Percentiles rank a stretch among this genome's conserved stretches.
Evolutionary conservation across 2,329 filamentous ascomycete genomes (phyloP).

Genomic region (Epicoccum nigrum): DNA sequence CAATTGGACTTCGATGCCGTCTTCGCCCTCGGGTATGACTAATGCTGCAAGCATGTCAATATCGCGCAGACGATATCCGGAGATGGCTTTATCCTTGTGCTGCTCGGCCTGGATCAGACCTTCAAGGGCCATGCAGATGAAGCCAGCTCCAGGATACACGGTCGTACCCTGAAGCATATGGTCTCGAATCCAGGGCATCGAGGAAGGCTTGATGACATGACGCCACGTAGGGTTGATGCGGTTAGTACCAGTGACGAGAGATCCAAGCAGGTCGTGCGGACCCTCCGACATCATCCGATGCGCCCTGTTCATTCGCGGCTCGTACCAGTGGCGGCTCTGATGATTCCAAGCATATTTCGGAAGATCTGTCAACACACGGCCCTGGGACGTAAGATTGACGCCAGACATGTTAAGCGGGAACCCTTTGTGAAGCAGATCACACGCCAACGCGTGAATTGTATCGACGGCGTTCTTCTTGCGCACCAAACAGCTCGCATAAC

Average conservation of each 20-base stretch:
- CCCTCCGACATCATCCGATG: constrained; percentile 22
- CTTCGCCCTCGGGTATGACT: constrained; percentile 30
- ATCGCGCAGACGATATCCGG: constrained; percentile 28
- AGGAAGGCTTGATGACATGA: constrained; percentile 20
- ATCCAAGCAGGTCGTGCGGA: constrained; percentile 26
- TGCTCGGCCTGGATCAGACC: constrained; percentile 2
- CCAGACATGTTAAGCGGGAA: constrained; percentile 18
- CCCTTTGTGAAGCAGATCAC: neutral
- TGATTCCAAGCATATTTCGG: constrained; percentile 47
- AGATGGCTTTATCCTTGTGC: neutral
- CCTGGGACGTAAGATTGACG: constrained; percentile 12
- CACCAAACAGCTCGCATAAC: constrained; percentile 30
- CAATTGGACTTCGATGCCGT: constrained; percentile 32
- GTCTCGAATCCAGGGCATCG: constrained; percentile 20
- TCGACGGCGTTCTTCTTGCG: constrained; percentile 21
- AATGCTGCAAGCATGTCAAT: constrained; percentile 24
- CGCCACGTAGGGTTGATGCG: constrained; percentile 26
- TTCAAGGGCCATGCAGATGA: constrained; percentile 15
- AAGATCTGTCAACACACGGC: constrained; percentile 24
- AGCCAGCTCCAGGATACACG: constrained; percentile 14
- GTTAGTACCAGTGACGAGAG: constrained; percentile 18
- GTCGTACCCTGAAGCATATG: constrained; percentile 24
- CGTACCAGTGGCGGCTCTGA: constrained; percentile 36
- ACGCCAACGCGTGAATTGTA: constrained; percentile 7
- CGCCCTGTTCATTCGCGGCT: constrained; percentile 25